phyloP scores from a whole-genome alignment of 164 flowering plant genomes.

The Umbilicus rupestris region DNA sequence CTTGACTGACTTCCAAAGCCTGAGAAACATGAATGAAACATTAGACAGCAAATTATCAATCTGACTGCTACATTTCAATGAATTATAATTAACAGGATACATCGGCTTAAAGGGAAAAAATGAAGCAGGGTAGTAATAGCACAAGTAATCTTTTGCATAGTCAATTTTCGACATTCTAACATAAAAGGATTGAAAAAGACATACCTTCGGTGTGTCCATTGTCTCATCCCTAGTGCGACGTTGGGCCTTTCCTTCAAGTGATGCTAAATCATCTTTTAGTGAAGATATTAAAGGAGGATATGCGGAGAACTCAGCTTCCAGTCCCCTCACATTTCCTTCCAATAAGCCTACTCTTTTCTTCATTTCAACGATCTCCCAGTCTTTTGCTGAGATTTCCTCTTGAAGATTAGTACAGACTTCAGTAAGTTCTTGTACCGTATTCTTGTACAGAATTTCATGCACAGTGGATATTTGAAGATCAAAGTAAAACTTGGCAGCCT shows the following conservation, averaged over 20 bases:
- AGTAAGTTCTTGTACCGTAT: conserved; percentile 56
- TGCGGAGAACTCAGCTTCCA: conserved; percentile 42
- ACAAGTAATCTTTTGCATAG: too few relatives aligned
- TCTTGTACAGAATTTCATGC: conserved; percentile 45
- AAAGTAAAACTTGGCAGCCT: conserved; percentile 56
- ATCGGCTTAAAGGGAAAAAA: too few relatives aligned
- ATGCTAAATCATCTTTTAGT: conserved; percentile 37
- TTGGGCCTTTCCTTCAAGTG: conserved; percentile 46
- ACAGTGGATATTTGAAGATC: conserved; percentile 53
- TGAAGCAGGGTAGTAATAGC: too few relatives aligned
- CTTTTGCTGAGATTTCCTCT: conserved; percentile 31
- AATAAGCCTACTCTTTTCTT: conserved; percentile 34
- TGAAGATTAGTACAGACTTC: conserved; percentile 43
- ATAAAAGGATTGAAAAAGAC: too few relatives aligned
- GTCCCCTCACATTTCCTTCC: conserved; percentile 46
- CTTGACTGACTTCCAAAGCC: not conserved
- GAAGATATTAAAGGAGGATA: conserved; percentile 44
- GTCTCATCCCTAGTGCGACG: conserved; percentile 16
- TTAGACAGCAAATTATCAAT: too few relatives aligned
- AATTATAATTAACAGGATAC: too few relatives aligned
- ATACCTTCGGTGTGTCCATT: conserved; percentile 9
- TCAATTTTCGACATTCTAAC: too few relatives aligned
- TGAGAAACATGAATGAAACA: not conserved
- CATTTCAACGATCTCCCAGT: conserved; percentile 36
- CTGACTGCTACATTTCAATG: too few relatives aligned